Conservation (phyloP, 2,329 filamentous ascomycete genomes). For the Diaporthe australafricana region DNA sequence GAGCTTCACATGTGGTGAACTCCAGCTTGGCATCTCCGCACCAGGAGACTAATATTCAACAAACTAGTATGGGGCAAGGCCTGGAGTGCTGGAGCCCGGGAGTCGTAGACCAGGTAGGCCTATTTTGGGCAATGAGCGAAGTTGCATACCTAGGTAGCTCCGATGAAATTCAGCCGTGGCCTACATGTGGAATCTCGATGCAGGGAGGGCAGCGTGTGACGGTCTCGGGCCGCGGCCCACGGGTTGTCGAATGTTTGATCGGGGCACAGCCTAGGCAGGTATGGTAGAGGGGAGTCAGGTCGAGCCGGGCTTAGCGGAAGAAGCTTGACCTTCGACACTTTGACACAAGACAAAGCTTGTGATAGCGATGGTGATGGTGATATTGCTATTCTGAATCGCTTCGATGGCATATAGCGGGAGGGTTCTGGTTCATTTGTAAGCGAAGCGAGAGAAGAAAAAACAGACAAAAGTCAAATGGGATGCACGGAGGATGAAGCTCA, state of each 20-base stretch:
- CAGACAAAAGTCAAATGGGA: background rate
- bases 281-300: background rate
- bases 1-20: background rate
- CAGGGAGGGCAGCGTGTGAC: conserved; percentile 14
- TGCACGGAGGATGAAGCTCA: background rate
- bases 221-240: conserved; percentile 19
- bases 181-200: conserved; percentile 20
- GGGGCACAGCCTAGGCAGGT: background rate
- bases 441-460: background rate
- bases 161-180: background rate
- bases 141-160: background rate
- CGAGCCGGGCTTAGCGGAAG: background rate
- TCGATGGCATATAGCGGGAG: background rate
- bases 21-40: conserved; percentile 12
- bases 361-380: background rate
- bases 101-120: too few relatives aligned
- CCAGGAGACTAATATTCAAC: background rate
- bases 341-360: conserved; percentile 13
- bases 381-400: background rate
- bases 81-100: too few relatives aligned
- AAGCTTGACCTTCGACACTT: conserved; percentile 3
- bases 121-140: too few relatives aligned
- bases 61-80: background rate
- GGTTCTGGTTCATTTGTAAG: background rate
- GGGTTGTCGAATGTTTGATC: conserved; percentile 3